A percentile compares a stretch with the other conserved stretches of the same genome.
These are phyloP conservation scores for Nigrospora sphaerica DNA, from an alignment of 2,329 filamentous ascomycete genomes.

Conservation along the genomic window DNA sequence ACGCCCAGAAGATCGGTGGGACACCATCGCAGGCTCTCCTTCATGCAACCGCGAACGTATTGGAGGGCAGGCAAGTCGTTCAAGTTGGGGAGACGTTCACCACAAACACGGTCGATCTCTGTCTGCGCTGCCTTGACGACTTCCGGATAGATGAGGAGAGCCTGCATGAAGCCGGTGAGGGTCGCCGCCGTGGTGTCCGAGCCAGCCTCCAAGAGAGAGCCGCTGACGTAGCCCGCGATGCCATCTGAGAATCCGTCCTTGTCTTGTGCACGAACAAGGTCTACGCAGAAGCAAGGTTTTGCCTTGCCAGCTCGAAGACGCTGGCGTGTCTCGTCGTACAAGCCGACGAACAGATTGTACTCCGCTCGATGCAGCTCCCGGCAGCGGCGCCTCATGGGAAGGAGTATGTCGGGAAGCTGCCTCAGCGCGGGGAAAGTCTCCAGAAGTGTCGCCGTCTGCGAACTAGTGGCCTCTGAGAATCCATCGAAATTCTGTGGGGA, in stretches of 20 bases:
- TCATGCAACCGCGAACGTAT: constrained; percentile 43
- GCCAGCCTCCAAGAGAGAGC: constrained; percentile 20
- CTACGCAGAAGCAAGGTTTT: constrained; percentile 16
- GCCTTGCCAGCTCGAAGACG: constrained; percentile 16
- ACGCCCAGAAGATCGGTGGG: constrained; percentile 28
- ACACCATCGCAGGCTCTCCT: constrained; percentile 50
- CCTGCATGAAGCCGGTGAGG: constrained; percentile 38
- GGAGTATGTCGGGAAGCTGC: constrained; percentile 32
- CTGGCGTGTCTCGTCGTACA: constrained; percentile 25
- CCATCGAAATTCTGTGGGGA: constrained; percentile 20
- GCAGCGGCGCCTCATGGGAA: constrained; percentile 29
- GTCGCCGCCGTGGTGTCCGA: constrained; percentile 35
- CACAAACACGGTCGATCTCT: constrained; percentile 47
- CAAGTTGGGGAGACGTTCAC: constrained; percentile 40
- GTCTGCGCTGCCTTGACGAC: constrained; percentile 40
- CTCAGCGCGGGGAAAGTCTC: constrained; percentile 39
- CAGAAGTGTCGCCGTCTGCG: constrained; percentile 29
- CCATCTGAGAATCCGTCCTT: constrained; percentile 22
- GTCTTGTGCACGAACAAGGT: constrained; percentile 18
- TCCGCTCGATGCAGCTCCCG: constrained; percentile 34
- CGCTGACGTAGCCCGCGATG: constrained; percentile 22
- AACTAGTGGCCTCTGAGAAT: constrained; percentile 13
- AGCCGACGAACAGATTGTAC: constrained; percentile 27
- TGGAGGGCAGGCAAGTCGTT: constrained; percentile 41
- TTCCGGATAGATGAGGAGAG: constrained; percentile 40